Percentiles rank a stretch among this genome's conserved stretches.
phyloP scores from a whole-genome alignment of 2,329 filamentous ascomycete genomes.

The Cadophora malorum region DNA sequence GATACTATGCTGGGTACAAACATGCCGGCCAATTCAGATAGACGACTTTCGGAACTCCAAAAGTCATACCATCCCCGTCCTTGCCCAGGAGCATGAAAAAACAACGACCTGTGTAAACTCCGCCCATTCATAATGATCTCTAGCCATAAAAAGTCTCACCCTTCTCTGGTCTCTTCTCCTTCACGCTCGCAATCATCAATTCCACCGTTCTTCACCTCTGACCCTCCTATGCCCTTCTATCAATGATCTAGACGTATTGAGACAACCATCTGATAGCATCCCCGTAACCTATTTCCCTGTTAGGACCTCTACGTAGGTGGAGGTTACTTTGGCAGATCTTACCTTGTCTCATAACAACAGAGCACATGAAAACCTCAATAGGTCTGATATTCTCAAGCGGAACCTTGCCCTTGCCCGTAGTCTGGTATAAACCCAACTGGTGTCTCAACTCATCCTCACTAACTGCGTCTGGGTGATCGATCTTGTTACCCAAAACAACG shows the following conservation, averaged over 20 bases:
- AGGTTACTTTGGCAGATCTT: constrained; percentile 43
- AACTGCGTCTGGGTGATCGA: constrained; percentile 95
- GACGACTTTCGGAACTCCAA: constrained; percentile 34
- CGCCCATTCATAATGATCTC: constrained; percentile 42
- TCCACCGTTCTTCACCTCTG: not conserved
- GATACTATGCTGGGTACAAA: constrained; percentile 44
- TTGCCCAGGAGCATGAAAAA: constrained; percentile 39
- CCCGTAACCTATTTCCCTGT: constrained; percentile 68
- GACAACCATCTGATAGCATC: constrained; percentile 92
- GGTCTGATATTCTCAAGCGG: constrained; percentile 90
- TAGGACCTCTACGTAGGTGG: constrained; percentile 27
- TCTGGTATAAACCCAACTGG: constrained; percentile 93
- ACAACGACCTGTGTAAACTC: constrained; percentile 45
- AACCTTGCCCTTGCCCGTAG: constrained; percentile 94
- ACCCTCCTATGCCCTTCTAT: not conserved
- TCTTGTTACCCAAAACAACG: constrained; percentile 98
- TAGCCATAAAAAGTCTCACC: constrained; percentile 31
- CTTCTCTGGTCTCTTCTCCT: constrained; percentile 14
- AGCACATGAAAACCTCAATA: constrained; percentile 99
- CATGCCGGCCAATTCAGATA: constrained; percentile 37
- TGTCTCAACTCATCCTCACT: constrained; percentile 95
- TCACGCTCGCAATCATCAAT: constrained; percentile 8
- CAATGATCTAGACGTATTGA: constrained; percentile 76
- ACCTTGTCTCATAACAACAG: constrained; percentile 97
- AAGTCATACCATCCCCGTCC: constrained; percentile 28